Evolutionary conservation across 371 early-diverging fungal species (phyloP), one percentile per base, ranked within the genome.

Genomic region (Rhizomucor miehei): DNA sequence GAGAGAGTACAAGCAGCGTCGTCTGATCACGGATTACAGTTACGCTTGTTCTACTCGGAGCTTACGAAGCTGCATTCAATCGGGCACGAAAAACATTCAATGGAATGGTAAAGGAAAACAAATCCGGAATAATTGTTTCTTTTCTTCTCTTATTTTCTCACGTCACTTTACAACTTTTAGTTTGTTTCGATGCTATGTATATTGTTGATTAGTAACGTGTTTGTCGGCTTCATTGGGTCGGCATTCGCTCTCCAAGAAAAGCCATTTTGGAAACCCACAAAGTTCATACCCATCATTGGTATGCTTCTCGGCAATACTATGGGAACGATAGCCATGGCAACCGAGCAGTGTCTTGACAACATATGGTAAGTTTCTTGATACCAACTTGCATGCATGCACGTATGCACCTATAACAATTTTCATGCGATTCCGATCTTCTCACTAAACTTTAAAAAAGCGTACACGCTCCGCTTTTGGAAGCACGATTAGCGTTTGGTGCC

Each of bases 291-390:
- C 16, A 88, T 89, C 34, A 60, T 93, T 12, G 95, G 95, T 17
- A 92, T 92, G 91, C 56, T 93, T 12, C 71, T 93, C 8, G 93
- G 92, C 29, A 93, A 91, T 59, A 77, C 85, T 23, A 91, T 93
- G 86, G 84, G 89, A 10, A 91, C 87, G 24, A 83, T 91, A 35
- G 87, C 93, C 1, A 77, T 95, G 55, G 92, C 89, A 0, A 70
- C 89, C 29, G 83, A 82, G 25, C 63, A 77, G 17, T 82, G 86
- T 29, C 75, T 91, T 51, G 77, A 80, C 23, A 78, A 82, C 51
- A 63, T 85, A 43, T 75, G 75, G 69, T 71, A 60, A 56, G 36
- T 6, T 13, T n/a, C 17, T 24, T 38, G 47, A 17, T 17, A 29
- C 34, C n/a, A n/a, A 40, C 16, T 23, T 17, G 24, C 20, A 29